These are phyloP conservation scores for Aureobasidium sp. DNA, from an alignment of 2,329 filamentous ascomycete species.

Conservation along the genomic window DNA sequence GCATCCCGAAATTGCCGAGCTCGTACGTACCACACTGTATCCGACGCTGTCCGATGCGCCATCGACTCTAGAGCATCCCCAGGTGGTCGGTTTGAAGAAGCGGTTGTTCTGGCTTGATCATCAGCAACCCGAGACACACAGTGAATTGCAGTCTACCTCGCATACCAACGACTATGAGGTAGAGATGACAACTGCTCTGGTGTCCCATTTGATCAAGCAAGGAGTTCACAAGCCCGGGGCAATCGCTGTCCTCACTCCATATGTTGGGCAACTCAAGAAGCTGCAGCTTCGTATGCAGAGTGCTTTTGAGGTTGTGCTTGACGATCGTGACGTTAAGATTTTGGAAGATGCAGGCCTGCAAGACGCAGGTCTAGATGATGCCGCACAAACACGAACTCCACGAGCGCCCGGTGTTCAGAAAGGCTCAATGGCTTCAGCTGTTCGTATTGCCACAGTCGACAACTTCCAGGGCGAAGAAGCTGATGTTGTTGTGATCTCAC, in stretches of 20 bases:
- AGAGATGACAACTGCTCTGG: constrained; percentile 55
- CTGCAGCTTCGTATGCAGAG: constrained; percentile 41
- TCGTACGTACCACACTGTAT: constrained; percentile 55
- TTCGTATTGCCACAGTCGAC: constrained; percentile 20
- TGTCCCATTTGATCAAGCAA: constrained; percentile 60
- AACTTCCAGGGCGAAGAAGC: constrained; percentile 76
- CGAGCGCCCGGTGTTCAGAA: neutral
- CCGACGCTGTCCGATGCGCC: constrained; percentile 44
- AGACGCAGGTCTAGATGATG: constrained; percentile 8
- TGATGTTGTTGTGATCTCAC: constrained; percentile 61
- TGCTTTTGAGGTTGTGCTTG: constrained; percentile 55
- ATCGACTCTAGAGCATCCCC: constrained; percentile 37
- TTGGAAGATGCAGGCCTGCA: constrained; percentile 28
- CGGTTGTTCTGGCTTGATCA: constrained; percentile 60
- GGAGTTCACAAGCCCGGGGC: constrained; percentile 53
- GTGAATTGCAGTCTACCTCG: constrained; percentile 34
- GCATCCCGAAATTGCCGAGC: constrained; percentile 53
- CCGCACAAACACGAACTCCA: neutral
- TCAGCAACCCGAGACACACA: constrained; percentile 38
- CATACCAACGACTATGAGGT: constrained; percentile 55
- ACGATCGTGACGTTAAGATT: constrained; percentile 52
- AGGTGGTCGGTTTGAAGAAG: constrained; percentile 48
- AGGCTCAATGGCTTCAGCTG: constrained; percentile 9
- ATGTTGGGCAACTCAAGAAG: constrained; percentile 51
- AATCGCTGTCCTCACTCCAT: constrained; percentile 65